Evolutionary conservation across 345 rosid genomes (phyloP).

Genomic region (Stellera chamaejasme): DNA sequence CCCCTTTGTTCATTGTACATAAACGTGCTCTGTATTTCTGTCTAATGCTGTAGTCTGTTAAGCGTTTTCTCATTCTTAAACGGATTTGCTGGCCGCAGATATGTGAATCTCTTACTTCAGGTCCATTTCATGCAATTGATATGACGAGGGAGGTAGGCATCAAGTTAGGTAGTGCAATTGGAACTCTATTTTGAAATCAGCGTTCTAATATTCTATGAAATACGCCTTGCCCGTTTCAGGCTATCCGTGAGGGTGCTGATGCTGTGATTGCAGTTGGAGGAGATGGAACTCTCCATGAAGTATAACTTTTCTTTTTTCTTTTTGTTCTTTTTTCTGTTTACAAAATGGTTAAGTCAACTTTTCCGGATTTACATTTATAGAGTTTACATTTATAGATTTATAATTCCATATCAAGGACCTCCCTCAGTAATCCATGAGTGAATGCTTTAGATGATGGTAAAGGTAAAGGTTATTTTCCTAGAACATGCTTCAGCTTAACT

Average conservation of each 20-base stretch:
- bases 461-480: too few species aligned
- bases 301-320: conserved; percentile 13
- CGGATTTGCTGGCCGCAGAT: conserved; percentile 34
- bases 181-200: background rate
- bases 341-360: too few species aligned
- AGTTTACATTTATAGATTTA: too few species aligned
- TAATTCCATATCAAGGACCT: too few species aligned
- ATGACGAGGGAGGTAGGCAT: conserved; percentile 82
- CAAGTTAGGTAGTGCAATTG: conserved; percentile 10
- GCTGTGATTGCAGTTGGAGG: conserved; percentile 99
- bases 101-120: conserved; percentile 75
- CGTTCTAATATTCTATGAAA: conserved; percentile 7
- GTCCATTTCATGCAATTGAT: conserved; percentile 90
- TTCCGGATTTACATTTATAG: too few species aligned
- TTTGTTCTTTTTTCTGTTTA: background rate
- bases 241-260: conserved; percentile 86
- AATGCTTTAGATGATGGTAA: too few species aligned
- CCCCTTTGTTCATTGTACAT: background rate
- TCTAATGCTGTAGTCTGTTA: background rate
- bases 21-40: background rate
- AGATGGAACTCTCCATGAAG: conserved; percentile 98
- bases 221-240: conserved; percentile 28
- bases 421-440: too few species aligned
- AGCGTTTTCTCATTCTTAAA: background rate
- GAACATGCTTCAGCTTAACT: too few species aligned